phyloP scores from a whole-genome alignment of 305 asterid genomes.

The Solanum hybrid region DNA sequence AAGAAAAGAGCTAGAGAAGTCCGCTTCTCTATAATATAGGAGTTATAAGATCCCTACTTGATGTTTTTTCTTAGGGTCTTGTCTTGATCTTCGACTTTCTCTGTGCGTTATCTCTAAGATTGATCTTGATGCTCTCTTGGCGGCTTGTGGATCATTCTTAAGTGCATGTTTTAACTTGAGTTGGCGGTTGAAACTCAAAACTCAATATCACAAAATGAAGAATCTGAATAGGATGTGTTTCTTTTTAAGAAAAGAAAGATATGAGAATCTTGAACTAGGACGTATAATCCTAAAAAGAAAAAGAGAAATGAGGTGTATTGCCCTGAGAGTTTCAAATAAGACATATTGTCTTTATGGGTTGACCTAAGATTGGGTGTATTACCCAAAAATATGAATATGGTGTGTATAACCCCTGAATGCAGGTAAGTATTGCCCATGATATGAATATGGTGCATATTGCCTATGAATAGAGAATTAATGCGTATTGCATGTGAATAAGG shows the following conservation, averaged over 20 bases:
- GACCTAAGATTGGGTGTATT: background rate
- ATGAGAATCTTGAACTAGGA: background rate
- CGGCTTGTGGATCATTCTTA: background rate
- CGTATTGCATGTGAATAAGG: background rate
- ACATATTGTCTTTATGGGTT: background rate
- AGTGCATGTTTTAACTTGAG: background rate
- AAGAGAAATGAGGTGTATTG: background rate
- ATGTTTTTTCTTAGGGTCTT: background rate
- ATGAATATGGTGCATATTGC: background rate
- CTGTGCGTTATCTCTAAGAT: background rate
- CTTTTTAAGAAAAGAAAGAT: background rate
- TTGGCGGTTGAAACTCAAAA: background rate
- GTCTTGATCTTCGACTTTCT: background rate
- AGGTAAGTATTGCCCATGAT: background rate
- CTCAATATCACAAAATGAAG: background rate
- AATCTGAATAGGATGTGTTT: background rate
- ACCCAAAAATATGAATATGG: background rate
- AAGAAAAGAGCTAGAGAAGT: background rate
- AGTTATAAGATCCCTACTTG: background rate
- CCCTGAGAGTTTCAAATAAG: background rate
- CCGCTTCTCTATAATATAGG: background rate
- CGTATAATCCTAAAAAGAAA: background rate
- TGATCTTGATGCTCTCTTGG: background rate
- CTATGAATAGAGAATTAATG: background rate
- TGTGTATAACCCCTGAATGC: background rate